Evolutionary conservation across 768 basidiomycete genomes (phyloP).

Genomic region (Mycena galericulata): DNA sequence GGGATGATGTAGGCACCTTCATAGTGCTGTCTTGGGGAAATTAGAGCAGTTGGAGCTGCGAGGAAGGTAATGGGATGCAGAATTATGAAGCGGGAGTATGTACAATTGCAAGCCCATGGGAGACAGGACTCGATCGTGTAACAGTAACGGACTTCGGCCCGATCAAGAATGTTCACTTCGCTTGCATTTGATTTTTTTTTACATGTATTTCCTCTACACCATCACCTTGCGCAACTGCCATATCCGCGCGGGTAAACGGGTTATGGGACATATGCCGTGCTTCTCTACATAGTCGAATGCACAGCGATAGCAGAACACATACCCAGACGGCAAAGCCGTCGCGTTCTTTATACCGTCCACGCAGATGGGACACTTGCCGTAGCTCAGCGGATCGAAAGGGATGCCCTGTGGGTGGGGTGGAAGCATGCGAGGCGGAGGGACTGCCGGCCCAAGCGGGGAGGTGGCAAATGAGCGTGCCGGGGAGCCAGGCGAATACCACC

Average conservation of each 20-base stretch:
- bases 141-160: slow-evolving; percentile 8
- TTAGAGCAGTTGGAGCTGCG: slow-evolving; percentile 5
- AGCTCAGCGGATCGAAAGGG: slow-evolving; percentile 69
- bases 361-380: slow-evolving; percentile 91
- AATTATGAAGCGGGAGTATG: slow-evolving; percentile 16
- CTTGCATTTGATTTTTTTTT: background rate
- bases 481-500: slow-evolving; percentile 98
- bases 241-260: slow-evolving; percentile 76
- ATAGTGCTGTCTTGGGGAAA: slow-evolving; percentile 15
- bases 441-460: slow-evolving; percentile 72
- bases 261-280: slow-evolving; percentile 87
- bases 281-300: slow-evolving; percentile 86
- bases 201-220: slow-evolving; percentile 60
- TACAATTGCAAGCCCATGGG: slow-evolving; percentile 28
- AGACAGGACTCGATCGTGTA: slow-evolving; percentile 3
- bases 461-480: slow-evolving; percentile 80
- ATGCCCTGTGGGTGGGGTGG: slow-evolving; percentile 81
- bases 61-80: slow-evolving; percentile 3
- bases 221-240: slow-evolving; percentile 93
- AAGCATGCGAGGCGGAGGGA: slow-evolving; percentile 83
- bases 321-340: slow-evolving; percentile 91
- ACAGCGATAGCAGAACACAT: slow-evolving; percentile 95
- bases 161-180: slow-evolving; percentile 1
- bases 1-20: slow-evolving; percentile 19
- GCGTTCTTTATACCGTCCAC: slow-evolving; percentile 80